These are phyloP conservation scores for Dittrichia graveolens DNA, from an alignment of 129 eudicot genomes.

Conservation along the genomic window DNA sequence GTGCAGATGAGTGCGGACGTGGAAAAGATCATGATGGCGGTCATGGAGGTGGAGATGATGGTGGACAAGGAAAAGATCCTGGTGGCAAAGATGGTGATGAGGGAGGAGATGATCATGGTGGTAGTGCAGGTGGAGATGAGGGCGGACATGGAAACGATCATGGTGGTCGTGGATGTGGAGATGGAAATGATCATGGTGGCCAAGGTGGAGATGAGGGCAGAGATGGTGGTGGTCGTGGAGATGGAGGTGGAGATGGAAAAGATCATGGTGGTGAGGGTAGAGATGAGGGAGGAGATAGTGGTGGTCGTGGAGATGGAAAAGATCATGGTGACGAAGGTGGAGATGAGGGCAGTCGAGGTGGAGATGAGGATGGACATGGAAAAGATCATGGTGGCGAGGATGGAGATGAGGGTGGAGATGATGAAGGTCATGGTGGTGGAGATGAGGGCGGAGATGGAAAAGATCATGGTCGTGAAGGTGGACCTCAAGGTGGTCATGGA, in stretches of 20 bases:
- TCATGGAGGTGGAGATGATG: too few species aligned
- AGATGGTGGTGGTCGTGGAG: background rate
- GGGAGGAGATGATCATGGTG: background rate
- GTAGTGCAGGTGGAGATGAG: too few species aligned
- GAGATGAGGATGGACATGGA: background rate
- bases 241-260: background rate
- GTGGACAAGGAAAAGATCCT: background rate
- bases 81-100: background rate
- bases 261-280: conserved; percentile 12
- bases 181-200: conserved; percentile 1
- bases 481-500: conserved; percentile 5
- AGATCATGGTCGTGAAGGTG: background rate
- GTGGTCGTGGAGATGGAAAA: background rate
- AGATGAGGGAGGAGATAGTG: background rate
- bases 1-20: too few species aligned
- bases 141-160: too few species aligned
- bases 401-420: conserved; percentile 11
- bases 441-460: conserved; percentile 1
- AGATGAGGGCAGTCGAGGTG: background rate
- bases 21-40: too few species aligned
- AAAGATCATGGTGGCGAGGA: conserved; percentile 1
- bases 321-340: conserved; percentile 1
- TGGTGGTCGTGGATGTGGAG: background rate
- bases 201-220: conserved; percentile 4
- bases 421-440: background rate